Percentiles rank a stretch among this genome's conserved stretches.
These are phyloP conservation scores for Bjerkandera adusta DNA, from an alignment of 1,284 basidiomycete genomes.

Conservation along the genomic window DNA sequence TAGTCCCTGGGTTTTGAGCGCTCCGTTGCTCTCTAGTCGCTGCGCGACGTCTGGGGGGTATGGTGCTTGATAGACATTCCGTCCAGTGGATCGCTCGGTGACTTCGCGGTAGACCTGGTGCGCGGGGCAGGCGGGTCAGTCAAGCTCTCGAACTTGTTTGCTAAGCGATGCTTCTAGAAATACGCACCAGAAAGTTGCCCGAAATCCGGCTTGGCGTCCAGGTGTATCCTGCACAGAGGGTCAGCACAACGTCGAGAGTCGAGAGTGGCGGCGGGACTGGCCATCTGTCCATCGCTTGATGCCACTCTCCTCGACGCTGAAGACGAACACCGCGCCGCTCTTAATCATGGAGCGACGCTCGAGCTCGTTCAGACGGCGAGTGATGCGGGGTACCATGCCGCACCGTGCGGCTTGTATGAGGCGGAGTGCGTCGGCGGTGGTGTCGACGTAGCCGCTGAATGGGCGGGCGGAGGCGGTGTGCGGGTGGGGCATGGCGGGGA, in stretches of 20 bases:
- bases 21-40: slow-evolving; percentile 47
- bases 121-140: slow-evolving; percentile 3
- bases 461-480: slow-evolving; percentile 34
- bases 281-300: slow-evolving; percentile 84
- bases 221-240: slow-evolving; percentile 48
- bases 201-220: slow-evolving; percentile 84
- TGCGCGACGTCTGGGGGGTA: slow-evolving; percentile 20
- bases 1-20: slow-evolving; percentile 67
- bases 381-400: slow-evolving; percentile 72
- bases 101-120: slow-evolving; percentile 72
- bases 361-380: slow-evolving; percentile 73
- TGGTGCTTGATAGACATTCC: slow-evolving; percentile 34
- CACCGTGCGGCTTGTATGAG: slow-evolving; percentile 76
- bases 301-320: slow-evolving; percentile 78
- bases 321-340: slow-evolving; percentile 81
- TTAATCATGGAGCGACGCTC: slow-evolving; percentile 72
- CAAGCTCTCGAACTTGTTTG: background rate
- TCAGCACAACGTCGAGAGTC: background rate
- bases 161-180: background rate
- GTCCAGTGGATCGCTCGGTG: slow-evolving; percentile 56
- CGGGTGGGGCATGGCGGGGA: slow-evolving; percentile 12
- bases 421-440: slow-evolving; percentile 74
- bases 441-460: slow-evolving; percentile 71
- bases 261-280: background rate
- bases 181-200: slow-evolving; percentile 75